These are phyloP conservation scores for Backusella macrospora DNA, from an alignment of 192 early-diverging fungal genomes.

Conservation along the genomic window DNA sequence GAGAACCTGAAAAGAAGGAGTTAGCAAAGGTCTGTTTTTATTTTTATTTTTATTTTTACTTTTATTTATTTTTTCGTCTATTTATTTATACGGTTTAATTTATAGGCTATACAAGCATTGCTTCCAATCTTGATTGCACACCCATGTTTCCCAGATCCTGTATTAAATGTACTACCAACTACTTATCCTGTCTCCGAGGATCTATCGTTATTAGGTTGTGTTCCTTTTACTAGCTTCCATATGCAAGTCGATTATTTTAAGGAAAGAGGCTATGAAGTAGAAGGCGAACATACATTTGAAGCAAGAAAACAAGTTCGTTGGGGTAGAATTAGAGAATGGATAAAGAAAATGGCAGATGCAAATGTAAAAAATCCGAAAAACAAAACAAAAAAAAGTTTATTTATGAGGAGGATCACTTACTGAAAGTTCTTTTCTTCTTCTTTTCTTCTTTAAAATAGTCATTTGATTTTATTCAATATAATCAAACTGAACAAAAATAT, in stretches of 20 bases:
- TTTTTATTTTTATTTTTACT: background rate
- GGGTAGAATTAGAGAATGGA: conserved; percentile 35
- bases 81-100: background rate
- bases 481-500: conserved; percentile 37
- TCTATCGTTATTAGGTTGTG: conserved; percentile 36
- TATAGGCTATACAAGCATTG: conserved; percentile 30
- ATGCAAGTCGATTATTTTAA: conserved; percentile 39
- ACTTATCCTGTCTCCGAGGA: conserved; percentile 42
- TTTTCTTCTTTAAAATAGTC: conserved; percentile 43
- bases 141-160: conserved; percentile 28
- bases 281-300: conserved; percentile 12
- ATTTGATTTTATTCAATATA: conserved; percentile 44
- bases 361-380: too few species aligned
- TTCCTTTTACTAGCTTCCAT: conserved; percentile 40
- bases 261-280: conserved; percentile 21
- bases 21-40: background rate
- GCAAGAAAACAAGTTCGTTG: conserved; percentile 40
- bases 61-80: background rate
- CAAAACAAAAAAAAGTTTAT: too few species aligned
- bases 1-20: conserved; percentile 23
- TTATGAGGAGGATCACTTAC: background rate
- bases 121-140: conserved; percentile 23
- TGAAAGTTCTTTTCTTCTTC: conserved; percentile 15
- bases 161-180: conserved; percentile 25
- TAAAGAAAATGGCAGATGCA: conserved; percentile 37